Conservation (phyloP, 305 asterid species). For the Ilex paraguariensis region DNA sequence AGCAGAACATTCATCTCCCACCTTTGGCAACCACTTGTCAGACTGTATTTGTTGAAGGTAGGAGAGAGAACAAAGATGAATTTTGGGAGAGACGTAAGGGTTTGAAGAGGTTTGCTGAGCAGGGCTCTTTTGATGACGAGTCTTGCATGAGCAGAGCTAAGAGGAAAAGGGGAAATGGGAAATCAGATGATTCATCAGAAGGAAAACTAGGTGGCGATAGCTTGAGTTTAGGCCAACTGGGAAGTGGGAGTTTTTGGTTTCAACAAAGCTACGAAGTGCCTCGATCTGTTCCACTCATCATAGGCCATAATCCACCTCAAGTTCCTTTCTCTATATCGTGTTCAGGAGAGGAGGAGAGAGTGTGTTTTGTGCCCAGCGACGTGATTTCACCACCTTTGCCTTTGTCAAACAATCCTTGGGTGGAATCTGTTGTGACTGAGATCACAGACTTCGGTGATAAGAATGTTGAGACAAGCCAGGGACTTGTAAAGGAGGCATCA, state of each 20-base stretch:
- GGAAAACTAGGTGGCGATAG: conserved; percentile 22
- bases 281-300: conserved; percentile 19
- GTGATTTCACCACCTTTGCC: conserved; percentile 47
- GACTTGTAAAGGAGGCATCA: conserved; percentile 44
- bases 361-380: conserved; percentile 45
- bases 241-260: conserved; percentile 54
- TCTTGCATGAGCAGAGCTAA: conserved; percentile 38
- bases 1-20: conserved; percentile 63
- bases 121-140: conserved; percentile 47
- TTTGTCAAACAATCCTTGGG: conserved; percentile 66
- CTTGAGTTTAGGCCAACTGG: conserved; percentile 37
- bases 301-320: conserved; percentile 29
- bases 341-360: conserved; percentile 59
- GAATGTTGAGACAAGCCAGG: conserved; percentile 37
- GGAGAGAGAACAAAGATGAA: conserved; percentile 37
- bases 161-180: conserved; percentile 55
- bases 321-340: conserved; percentile 57
- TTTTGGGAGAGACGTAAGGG: conserved; percentile 53
- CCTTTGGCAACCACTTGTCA: conserved; percentile 35
- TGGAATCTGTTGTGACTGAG: conserved; percentile 57
- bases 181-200: conserved; percentile 23
- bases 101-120: conserved; percentile 68
- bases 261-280: conserved; percentile 34
- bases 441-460: conserved; percentile 47
- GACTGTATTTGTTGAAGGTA: conserved; percentile 26